Conservation (phyloP, 31 red algal species). For the Porphyra umbilicalis region DNA sequence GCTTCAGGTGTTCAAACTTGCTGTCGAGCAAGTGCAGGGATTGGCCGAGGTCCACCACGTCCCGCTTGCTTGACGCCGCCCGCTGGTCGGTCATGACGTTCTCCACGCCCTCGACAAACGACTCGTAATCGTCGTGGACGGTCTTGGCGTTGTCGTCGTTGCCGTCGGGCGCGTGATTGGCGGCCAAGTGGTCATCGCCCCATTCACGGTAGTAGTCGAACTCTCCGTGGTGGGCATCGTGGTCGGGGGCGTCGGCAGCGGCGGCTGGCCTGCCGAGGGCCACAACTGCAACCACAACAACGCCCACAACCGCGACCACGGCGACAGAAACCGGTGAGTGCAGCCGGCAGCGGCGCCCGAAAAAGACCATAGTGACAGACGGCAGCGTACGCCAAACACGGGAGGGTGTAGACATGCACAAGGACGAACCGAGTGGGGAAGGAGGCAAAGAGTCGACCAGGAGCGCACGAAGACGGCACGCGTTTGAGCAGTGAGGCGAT, state of each 20-base stretch:
- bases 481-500: no score
- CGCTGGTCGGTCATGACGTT: background rate
- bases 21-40: background rate
- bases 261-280: background rate
- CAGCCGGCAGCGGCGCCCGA: background rate
- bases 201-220: background rate
- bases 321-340: background rate
- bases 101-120: background rate
- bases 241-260: background rate
- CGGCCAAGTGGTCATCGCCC: background rate
- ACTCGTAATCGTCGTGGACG: background rate
- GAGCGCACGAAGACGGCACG: no score
- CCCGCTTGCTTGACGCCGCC: background rate
- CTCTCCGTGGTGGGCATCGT: background rate
- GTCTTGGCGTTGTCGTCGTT: background rate
- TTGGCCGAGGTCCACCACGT: background rate
- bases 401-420: no score
- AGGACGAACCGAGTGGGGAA: no score
- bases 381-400: background rate
- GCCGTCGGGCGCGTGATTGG: background rate
- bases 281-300: background rate
- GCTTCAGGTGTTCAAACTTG: background rate
- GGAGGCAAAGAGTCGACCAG: no score
- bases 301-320: background rate
- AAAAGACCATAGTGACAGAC: background rate